These are phyloP conservation scores for Vaccinium vitisidaea DNA, from an alignment of 148 eudicot genomes.

Conservation along the genomic window DNA sequence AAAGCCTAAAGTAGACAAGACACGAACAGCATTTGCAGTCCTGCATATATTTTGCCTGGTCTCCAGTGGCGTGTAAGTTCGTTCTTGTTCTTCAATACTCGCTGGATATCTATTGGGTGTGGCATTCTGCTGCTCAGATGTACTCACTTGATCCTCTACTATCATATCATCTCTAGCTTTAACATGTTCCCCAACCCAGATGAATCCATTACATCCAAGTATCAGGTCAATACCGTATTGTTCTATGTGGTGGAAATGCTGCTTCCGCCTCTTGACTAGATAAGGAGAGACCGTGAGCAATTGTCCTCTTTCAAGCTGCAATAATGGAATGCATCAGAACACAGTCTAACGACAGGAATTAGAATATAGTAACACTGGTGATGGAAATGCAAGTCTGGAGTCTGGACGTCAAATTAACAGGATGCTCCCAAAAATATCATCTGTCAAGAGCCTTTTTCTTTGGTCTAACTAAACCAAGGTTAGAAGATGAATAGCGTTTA, in stretches of 20 bases:
- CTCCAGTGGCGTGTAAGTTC: constrained; percentile 49
- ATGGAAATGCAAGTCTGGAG: not conserved
- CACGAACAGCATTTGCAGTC: constrained; percentile 74
- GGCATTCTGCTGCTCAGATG: constrained; percentile 37
- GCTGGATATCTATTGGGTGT: constrained; percentile 14
- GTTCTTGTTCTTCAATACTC: constrained; percentile 39
- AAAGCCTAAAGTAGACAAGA: constrained; percentile 66
- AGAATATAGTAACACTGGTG: not conserved
- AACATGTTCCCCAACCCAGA: constrained; percentile 89
- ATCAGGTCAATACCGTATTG: constrained; percentile 64
- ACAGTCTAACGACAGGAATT: not conserved
- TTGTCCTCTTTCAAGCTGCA: constrained; percentile 84
- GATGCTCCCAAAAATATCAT: not conserved
- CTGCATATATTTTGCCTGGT: constrained; percentile 74
- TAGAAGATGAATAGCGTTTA: not conserved
- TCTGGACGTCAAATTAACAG: not conserved
- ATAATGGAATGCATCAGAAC: not conserved
- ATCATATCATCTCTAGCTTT: constrained; percentile 57
- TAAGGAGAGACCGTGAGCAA: constrained; percentile 71
- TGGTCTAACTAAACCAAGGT: not conserved
- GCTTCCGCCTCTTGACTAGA: constrained; percentile 79
- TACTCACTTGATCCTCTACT: constrained; percentile 46
- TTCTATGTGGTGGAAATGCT: constrained; percentile 77
- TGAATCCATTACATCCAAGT: constrained; percentile 82
- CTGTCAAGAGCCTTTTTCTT: not conserved